phyloP scores from a whole-genome alignment of 169 alveolate species.

The Plasmodium fragile region DNA sequence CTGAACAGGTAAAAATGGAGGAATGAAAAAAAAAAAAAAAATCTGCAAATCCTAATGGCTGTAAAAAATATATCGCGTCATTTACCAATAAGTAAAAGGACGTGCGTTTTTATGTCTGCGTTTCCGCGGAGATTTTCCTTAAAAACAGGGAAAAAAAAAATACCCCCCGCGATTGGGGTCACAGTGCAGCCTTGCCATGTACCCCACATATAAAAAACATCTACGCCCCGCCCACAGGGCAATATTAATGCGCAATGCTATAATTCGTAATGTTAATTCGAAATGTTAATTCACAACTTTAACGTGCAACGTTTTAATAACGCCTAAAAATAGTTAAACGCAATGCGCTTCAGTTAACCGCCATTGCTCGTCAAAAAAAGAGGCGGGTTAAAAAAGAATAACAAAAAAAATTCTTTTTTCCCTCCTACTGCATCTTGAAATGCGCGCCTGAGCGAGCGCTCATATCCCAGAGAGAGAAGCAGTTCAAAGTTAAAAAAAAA shows the following conservation, averaged over 20 bases:
- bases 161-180: background rate
- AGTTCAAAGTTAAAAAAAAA: background rate
- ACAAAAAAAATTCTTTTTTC: background rate
- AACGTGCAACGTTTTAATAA: background rate
- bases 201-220: background rate
- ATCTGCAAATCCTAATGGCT: background rate
- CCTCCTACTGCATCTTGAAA: background rate
- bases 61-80: background rate
- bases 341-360: too few relatives aligned
- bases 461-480: background rate
- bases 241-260: background rate
- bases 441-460: background rate
- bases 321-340: too few relatives aligned
- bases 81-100: background rate
- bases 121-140: background rate
- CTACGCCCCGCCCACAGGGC: background rate
- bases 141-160: background rate
- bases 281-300: background rate
- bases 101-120: background rate
- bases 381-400: background rate
- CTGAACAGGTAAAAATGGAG: background rate
- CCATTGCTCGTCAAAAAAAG: background rate
- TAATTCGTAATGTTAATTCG: background rate
- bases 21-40: background rate
- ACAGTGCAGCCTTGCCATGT: background rate